phyloP scores from a whole-genome alignment of 2,329 filamentous ascomycete genomes.

The Curvularia verruculosa region DNA sequence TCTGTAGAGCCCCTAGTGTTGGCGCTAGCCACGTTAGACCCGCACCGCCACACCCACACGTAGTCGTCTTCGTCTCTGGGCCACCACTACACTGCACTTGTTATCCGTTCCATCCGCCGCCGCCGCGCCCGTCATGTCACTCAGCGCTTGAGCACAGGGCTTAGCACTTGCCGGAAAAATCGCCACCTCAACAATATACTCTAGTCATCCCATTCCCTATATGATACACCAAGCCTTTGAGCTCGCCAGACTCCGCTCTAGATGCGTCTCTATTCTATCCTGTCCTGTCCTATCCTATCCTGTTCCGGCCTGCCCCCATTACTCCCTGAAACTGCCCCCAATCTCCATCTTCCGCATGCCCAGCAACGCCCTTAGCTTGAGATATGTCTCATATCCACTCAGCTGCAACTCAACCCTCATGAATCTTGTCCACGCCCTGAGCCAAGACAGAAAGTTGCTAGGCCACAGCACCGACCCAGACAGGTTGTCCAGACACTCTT shows the following conservation, averaged over 20 bases:
- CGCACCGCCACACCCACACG: not conserved
- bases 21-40: not conserved
- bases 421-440: constrained; percentile 61
- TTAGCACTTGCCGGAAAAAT: not conserved
- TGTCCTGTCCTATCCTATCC: not conserved
- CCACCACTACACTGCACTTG: not conserved
- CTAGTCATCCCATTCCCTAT: not conserved
- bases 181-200: not conserved
- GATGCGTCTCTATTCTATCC: not conserved
- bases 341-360: constrained; percentile 49
- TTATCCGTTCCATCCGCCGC: not conserved
- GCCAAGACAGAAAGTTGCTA: constrained; percentile 57
- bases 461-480: constrained; percentile 59
- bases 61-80: too few species aligned
- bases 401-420: constrained; percentile 64
- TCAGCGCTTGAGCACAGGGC: not conserved
- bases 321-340: constrained; percentile 25
- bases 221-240: not conserved
- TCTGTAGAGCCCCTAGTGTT: not conserved
- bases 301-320: not conserved
- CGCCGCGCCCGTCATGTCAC: not conserved
- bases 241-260: constrained; percentile 6
- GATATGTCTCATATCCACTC: constrained; percentile 63
- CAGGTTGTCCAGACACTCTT: constrained; percentile 63
- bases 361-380: constrained; percentile 58